Conservation (phyloP, 2,329 filamentous ascomycete species). For the Hymenoscyphus repandus region DNA sequence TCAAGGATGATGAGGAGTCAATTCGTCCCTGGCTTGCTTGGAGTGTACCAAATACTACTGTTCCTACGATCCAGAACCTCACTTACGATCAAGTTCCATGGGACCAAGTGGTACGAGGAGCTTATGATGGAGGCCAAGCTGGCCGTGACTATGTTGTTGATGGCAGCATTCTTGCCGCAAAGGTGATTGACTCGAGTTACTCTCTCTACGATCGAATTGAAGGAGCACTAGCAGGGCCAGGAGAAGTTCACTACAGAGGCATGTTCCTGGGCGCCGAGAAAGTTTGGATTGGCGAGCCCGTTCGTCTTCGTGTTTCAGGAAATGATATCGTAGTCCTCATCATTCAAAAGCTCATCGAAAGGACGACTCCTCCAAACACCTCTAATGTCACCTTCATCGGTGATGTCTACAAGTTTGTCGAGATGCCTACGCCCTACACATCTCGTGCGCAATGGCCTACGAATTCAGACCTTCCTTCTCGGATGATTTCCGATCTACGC, state of each 20-base stretch:
- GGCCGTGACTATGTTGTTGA: slow-evolving; percentile 46
- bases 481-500: slow-evolving; percentile 33
- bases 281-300: slow-evolving; percentile 52
- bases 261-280: slow-evolving; percentile 55
- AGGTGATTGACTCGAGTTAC: slow-evolving; percentile 49
- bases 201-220: slow-evolving; percentile 46
- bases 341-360: slow-evolving; percentile 33
- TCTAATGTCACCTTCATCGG: slow-evolving; percentile 40
- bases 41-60: slow-evolving; percentile 48
- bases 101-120: slow-evolving; percentile 37
- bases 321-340: slow-evolving; percentile 42
- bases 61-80: slow-evolving; percentile 35
- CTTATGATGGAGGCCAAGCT: slow-evolving; percentile 35
- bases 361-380: slow-evolving; percentile 15
- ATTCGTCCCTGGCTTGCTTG: slow-evolving; percentile 54
- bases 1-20: slow-evolving; percentile 38
- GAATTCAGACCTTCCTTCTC: slow-evolving; percentile 39
- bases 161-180: slow-evolving; percentile 52
- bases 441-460: slow-evolving; percentile 34
- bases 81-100: slow-evolving; percentile 47
- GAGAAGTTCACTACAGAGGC: slow-evolving; percentile 44
- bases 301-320: slow-evolving; percentile 42
- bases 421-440: slow-evolving; percentile 33
- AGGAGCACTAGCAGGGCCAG: slow-evolving; percentile 32
- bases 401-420: slow-evolving; percentile 46